phyloP scores from a whole-genome alignment of 2,329 filamentous ascomycete species.

The Ceratocystis alfenasii region DNA sequence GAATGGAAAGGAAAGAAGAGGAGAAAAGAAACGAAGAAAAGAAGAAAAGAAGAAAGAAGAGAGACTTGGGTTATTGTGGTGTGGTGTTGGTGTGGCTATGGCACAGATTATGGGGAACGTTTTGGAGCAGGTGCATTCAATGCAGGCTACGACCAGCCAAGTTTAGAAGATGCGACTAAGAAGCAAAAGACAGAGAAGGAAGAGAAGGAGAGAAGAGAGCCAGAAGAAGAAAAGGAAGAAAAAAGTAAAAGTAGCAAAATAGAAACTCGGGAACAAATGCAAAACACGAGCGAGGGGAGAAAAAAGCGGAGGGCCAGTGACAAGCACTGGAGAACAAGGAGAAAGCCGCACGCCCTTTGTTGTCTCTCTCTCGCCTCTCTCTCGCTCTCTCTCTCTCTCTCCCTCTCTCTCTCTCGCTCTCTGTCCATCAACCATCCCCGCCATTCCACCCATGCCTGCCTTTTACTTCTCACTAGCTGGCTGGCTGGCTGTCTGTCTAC shows the following conservation, averaged over 20 bases:
- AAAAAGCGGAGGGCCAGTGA: background rate
- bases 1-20: background rate
- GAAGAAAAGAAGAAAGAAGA: constrained; percentile 3
- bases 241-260: constrained; percentile 4
- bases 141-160: constrained; percentile 8
- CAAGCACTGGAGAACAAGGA: background rate
- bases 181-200: background rate
- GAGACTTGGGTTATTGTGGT: background rate
- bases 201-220: background rate
- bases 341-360: background rate
- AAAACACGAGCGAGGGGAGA: background rate
- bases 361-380: background rate
- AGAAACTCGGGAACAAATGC: background rate
- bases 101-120: constrained; percentile 13
- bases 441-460: no score
- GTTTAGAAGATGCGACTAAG: constrained; percentile 3
- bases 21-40: background rate
- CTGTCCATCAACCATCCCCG: background rate
- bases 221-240: background rate
- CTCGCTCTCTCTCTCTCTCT: background rate
- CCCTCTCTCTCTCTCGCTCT: background rate
- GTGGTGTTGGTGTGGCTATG: constrained; percentile 14
- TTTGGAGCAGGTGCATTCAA: constrained; percentile 13
- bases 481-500: no score
- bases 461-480: no score